These are phyloP conservation scores for Arthrobotrys musiformis DNA, from an alignment of 2,329 filamentous ascomycete species.

Conservation along the genomic window DNA sequence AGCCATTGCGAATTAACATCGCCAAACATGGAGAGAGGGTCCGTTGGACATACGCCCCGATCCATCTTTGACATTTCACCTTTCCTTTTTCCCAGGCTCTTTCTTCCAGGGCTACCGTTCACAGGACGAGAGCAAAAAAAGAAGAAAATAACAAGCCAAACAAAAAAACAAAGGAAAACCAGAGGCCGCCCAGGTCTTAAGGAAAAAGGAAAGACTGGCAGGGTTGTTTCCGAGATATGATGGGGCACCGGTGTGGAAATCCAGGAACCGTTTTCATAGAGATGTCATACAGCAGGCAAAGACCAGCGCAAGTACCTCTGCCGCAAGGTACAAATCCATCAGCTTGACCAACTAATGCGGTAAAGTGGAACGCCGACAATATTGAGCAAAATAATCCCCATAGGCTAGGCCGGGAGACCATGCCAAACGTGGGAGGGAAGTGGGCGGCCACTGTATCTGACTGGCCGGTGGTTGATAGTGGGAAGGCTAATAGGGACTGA, in stretches of 20 bases:
- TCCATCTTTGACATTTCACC: conserved; percentile 47
- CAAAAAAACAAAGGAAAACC: conserved; percentile 7
- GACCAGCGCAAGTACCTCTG: conserved; percentile 27
- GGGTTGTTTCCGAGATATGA: conserved; percentile 51
- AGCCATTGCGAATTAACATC: conserved; percentile 51
- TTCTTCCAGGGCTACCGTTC: conserved; percentile 39
- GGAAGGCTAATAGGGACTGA: conserved; percentile 49
- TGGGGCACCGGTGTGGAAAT: conserved; percentile 40
- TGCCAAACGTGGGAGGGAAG: conserved; percentile 54
- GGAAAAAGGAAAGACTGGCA: conserved; percentile 20
- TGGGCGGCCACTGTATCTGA: conserved; percentile 48
- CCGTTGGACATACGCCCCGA: conserved; percentile 52
- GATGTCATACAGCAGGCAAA: conserved; percentile 47
- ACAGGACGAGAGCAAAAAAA: not conserved
- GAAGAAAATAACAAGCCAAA: conserved; percentile 8
- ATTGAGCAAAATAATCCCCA: conserved; percentile 53
- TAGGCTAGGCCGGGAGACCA: conserved; percentile 52
- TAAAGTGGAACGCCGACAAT: conserved; percentile 53
- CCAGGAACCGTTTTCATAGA: conserved; percentile 44
- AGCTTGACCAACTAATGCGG: conserved; percentile 48
- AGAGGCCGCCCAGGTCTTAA: not conserved
- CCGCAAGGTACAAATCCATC: conserved; percentile 55
- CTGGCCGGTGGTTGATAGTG: conserved; percentile 45
- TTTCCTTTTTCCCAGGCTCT: conserved; percentile 48
- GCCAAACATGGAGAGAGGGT: conserved; percentile 47